Base-by-base conservation (phyloP, 805 yeast genomes). In the Hanseniaspora nectarophila region DNA sequence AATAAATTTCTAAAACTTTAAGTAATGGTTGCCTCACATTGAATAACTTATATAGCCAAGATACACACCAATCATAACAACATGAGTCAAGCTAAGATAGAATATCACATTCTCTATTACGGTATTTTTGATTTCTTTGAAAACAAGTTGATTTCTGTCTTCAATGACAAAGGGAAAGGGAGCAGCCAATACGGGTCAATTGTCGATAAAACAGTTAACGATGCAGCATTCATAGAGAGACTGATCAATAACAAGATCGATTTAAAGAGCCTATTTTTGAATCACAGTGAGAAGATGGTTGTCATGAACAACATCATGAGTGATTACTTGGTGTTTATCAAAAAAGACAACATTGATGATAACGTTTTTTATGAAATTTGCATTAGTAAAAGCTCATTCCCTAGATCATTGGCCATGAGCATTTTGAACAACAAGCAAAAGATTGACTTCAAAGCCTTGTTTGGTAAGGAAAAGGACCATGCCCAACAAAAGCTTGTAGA, bases 341-440 rank as follows among this genome's bases (percentile, higher is more conserved):
- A 46, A 21, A 33, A 44, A 24, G 21, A 33, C 15, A 13, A 23
- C 12, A 10, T 21, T 9, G 7, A 12, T 8, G 18, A 26, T 15
- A 29, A 42, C 8, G 24, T 7, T 3, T 29, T 26, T 6, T 43
- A 39, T 29, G 48, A 43, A 20, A n/a, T 50, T 5, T 28, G 42
- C 12, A 28, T 43, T 4, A 33, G 43, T 7, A 39, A 37, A 28
- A 33, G 18, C 20, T 12, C 34, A 13, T 4, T 33, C 12, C 40
- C 44, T 8, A 39, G 34, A 39, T 51, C 54, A 4, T 31, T 51
- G 2, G 29, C 54, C 4, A 13, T 51, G 15, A 45, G 35, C 23
- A 45, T 51, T 15, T 28, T 51, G 32, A 39, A 51, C 15, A 34
- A 45, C 34, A 24, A 32, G 20, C 28, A 39, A 18, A 33, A 51